A percentile compares a stretch with the other conserved stretches of the same genome.
Conservation (phyloP, 441 rosid species). For the Syzygium malaccense region DNA sequence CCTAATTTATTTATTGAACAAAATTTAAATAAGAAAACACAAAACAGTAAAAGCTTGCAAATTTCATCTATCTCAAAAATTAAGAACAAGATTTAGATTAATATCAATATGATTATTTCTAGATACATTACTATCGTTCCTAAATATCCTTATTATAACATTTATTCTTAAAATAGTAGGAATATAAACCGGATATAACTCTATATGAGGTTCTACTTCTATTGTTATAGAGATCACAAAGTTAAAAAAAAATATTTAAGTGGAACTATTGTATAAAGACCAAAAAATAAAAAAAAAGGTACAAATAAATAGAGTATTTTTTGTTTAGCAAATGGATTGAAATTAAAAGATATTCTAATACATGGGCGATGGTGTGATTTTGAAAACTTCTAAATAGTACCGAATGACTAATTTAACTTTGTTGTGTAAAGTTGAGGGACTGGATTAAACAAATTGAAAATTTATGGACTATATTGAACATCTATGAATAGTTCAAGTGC, state of each 20-base stretch:
- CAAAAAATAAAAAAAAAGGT: accelerated
- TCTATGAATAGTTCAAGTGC: accelerated
- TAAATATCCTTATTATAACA: not conserved
- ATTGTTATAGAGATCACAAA: not conserved
- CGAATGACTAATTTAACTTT: accelerated
- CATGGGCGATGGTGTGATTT: accelerated
- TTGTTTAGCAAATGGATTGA: not conserved
- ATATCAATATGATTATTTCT: not conserved
- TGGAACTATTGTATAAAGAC: not conserved
- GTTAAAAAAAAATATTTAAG: not conserved
- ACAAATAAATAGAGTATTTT: not conserved
- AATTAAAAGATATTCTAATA: not conserved
- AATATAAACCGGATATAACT: not conserved
- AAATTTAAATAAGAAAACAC: not conserved
- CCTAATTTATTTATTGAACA: accelerated
- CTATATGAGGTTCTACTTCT: not conserved
- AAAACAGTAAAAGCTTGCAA: not conserved
- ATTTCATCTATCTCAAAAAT: not conserved
- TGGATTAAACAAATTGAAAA: accelerated
- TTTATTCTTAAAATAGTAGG: not conserved
- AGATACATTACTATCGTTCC: accelerated
- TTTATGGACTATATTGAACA: accelerated
- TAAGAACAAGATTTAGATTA: not conserved
- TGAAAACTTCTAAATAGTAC: accelerated
- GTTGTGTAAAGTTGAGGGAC: accelerated